phyloP scores from a whole-genome alignment of 1,139 yeast genomes.

The Yamadazyma sp. region DNA sequence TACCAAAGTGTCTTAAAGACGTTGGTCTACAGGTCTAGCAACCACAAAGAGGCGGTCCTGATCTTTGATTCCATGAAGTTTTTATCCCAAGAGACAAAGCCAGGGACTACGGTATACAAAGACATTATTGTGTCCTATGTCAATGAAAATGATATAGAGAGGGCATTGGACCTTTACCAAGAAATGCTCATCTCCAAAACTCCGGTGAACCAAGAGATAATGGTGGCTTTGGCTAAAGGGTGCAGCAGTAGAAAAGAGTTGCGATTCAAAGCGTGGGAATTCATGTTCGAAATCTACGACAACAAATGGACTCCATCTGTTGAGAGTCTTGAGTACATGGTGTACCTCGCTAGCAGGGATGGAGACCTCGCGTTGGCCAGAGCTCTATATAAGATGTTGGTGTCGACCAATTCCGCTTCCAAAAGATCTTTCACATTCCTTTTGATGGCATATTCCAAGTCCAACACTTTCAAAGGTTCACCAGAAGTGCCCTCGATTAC shows the following conservation, averaged over 20 bases:
- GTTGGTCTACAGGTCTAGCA: constrained; percentile 54
- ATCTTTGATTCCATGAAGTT: constrained; percentile 87
- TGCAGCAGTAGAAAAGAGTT: constrained; percentile 58
- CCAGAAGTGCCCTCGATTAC: constrained; percentile 38
- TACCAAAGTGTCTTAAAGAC: constrained; percentile 68
- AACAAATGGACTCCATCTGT: constrained; percentile 49
- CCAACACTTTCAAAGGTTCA: constrained; percentile 8
- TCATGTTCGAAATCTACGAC: constrained; percentile 64
- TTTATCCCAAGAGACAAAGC: constrained; percentile 60
- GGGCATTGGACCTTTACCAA: constrained; percentile 71
- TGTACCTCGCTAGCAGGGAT: constrained; percentile 71
- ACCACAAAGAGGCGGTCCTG: constrained; percentile 63
- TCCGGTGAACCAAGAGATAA: constrained; percentile 44
- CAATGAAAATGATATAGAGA: constrained; percentile 61
- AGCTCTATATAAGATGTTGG: constrained; percentile 62
- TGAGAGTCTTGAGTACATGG: constrained; percentile 63
- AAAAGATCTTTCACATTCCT: constrained; percentile 52
- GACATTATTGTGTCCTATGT: constrained; percentile 69
- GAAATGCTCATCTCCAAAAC: constrained; percentile 54
- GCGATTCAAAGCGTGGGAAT: constrained; percentile 71
- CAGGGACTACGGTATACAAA: constrained; percentile 67
- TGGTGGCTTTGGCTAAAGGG: constrained; percentile 69
- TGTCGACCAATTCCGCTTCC: constrained; percentile 39
- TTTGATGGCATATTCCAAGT: constrained; percentile 56
- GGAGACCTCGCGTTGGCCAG: constrained; percentile 78